Conservation (phyloP, 2,329 filamentous ascomycete species). For the Neurospora sp. region DNA sequence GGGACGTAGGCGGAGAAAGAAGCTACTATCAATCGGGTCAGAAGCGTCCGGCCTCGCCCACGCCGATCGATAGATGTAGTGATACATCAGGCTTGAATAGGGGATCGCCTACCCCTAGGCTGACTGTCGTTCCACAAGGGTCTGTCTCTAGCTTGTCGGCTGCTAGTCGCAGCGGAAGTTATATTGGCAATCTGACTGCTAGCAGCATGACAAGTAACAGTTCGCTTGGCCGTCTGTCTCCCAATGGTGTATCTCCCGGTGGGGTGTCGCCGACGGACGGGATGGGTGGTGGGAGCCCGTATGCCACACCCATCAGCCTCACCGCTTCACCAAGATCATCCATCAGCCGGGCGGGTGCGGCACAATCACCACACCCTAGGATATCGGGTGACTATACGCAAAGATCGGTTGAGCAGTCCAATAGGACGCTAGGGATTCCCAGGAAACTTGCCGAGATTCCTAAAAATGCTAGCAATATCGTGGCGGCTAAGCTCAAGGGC, state of each 20-base stretch:
- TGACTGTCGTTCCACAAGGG: constrained; percentile 36
- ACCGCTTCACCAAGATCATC: constrained; percentile 40
- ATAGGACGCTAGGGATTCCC: constrained; percentile 34
- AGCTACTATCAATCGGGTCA: constrained; percentile 33
- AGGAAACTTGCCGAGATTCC: constrained; percentile 42
- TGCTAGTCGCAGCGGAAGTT: constrained; percentile 36
- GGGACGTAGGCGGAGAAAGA: constrained; percentile 3
- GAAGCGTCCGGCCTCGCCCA: constrained; percentile 48
- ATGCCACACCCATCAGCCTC: constrained; percentile 37
- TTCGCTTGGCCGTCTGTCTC: constrained; percentile 37
- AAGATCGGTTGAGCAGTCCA: constrained; percentile 11
- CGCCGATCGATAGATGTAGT: constrained; percentile 40
- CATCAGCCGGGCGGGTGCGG: constrained; percentile 25
- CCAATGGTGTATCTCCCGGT: constrained; percentile 35
- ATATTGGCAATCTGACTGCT: constrained; percentile 34
- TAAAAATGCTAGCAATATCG: constrained; percentile 29
- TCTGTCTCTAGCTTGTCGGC: constrained; percentile 36
- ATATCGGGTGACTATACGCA: constrained; percentile 31
- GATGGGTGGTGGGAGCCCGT: constrained; percentile 37
- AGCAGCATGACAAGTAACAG: constrained; percentile 33
- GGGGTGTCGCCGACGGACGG: constrained; percentile 39
- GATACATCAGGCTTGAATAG: constrained; percentile 32
- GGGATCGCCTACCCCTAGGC: constrained; percentile 42
- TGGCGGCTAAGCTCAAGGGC: constrained; percentile 39
- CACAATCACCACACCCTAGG: constrained; percentile 32